Evolutionary conservation across 1,284 basidiomycete species (phyloP).

Genomic region (Amylostereum areolatum): DNA sequence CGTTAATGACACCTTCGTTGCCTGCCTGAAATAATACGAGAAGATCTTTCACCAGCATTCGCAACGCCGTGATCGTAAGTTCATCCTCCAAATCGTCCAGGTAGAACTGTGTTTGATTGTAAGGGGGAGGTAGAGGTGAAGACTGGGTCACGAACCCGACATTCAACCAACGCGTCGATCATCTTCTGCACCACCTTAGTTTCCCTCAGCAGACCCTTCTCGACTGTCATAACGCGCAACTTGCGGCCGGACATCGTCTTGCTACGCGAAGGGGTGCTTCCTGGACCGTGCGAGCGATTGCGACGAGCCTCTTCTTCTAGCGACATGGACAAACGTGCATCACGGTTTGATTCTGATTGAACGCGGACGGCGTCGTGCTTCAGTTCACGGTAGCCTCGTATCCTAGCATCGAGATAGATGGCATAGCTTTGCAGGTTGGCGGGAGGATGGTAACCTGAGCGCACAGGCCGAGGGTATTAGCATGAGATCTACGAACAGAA

Average conservation of each 20-base stretch:
- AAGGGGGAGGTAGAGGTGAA: background rate
- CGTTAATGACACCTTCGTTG: constrained; percentile 98
- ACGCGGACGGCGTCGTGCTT: constrained; percentile 92
- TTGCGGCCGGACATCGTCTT: constrained; percentile 81
- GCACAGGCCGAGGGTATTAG: background rate
- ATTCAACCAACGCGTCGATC: constrained; percentile 84
- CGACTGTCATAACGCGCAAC: constrained; percentile 87
- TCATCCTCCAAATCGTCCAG: constrained; percentile 91
- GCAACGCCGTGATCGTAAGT: constrained; percentile 81
- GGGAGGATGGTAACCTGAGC: constrained; percentile 75
- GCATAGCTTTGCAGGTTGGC: constrained; percentile 87
- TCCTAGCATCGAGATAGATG: constrained; percentile 83
- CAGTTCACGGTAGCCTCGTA: constrained; percentile 85
- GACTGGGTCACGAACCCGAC: constrained; percentile 34
- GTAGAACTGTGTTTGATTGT: too few species aligned
- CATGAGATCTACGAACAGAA: constrained; percentile 5
- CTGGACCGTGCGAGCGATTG: constrained; percentile 3
- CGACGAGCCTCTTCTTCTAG: constrained; percentile 47
- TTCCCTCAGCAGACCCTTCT: constrained; percentile 92
- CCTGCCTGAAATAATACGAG: constrained; percentile 94
- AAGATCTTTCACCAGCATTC: constrained; percentile 97
- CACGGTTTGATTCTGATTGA: constrained; percentile 85
- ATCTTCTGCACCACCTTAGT: constrained; percentile 88
- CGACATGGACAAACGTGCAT: constrained; percentile 60
- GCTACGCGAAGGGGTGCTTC: constrained; percentile 34